Evolutionary conservation across 257 asterid genomes (phyloP).

Genomic region (Eucommia ulmoides): DNA sequence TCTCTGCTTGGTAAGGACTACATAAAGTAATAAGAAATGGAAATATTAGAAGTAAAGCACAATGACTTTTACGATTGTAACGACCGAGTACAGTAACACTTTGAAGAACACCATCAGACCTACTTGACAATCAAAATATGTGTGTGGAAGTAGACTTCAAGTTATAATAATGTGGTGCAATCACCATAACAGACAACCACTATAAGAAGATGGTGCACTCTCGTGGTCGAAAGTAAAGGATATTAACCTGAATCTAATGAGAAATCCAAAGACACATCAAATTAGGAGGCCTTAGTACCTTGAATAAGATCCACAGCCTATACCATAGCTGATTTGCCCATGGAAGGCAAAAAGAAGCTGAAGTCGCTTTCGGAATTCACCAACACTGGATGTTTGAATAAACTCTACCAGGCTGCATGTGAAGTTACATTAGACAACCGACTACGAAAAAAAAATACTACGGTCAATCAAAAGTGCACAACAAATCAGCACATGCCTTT

Average conservation of each 20-base stretch:
- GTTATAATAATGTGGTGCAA: background rate
- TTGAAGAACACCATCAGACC: too few relatives aligned
- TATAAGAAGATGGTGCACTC: background rate
- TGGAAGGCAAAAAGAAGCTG: conserved; percentile 82
- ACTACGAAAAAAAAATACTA: background rate
- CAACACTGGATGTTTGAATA: conserved; percentile 63
- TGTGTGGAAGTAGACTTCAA: background rate
- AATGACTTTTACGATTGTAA: too few relatives aligned
- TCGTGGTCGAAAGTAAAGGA: background rate
- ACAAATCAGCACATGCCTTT: conserved; percentile 35
- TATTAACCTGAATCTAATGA: background rate
- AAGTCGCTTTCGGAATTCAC: conserved; percentile 81
- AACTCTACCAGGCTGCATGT: conserved; percentile 69
- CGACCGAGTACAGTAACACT: too few relatives aligned
- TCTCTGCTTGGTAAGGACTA: conserved; percentile 51
- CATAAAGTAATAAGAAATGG: too few relatives aligned
- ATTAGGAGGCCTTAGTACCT: conserved; percentile 25
- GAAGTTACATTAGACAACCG: conserved; percentile 13
- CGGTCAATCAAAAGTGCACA: background rate
- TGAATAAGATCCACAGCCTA: conserved; percentile 23
- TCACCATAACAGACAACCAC: background rate
- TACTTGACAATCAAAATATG: conserved; percentile 1
- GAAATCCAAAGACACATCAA: background rate
- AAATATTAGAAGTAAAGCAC: too few relatives aligned
- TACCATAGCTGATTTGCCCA: conserved; percentile 50